Evolutionary conservation across 2,329 filamentous ascomycete genomes (phyloP), one percentile per base, ranked within the genome.

Genomic region (Xylaria sp.): DNA sequence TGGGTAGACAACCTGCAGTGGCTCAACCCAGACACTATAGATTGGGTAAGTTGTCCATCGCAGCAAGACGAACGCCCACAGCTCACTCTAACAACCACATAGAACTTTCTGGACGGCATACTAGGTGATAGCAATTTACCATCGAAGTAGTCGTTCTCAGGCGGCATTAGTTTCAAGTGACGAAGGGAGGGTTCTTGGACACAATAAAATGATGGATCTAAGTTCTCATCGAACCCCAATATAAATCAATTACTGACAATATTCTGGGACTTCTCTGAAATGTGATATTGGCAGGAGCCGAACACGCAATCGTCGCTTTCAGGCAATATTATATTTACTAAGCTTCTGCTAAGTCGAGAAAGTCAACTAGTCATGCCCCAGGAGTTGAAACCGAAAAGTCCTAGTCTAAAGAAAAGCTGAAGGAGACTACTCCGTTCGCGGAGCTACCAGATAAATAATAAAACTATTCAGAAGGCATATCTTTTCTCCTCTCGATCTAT

Each of bases 1-100:
- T 68, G 66, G 66, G 66, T 61, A 38, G 66, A 68, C 36, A 68
- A 68, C 17, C 44, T 65, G 7, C 66, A 68, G 44, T 68, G 66
- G 66, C 51, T 66, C 11, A 68, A 65, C 49, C 58, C 62, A 49
- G 33, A 61, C 11, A 66, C 62, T 38, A 48, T 66, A 11, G 66
- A 68, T 26, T 68, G 66, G 66, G 66, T 65, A 61, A 57, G 66
- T 59, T 48, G 15, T 33, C 10, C 15, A 38, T 15, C n/a, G 15
- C 10, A 31, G 40, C 5, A 53, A 26, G 3, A 38, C 20, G 17
- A 28, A 4, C 15, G 13, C 6, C 11, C 10, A 44, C 5, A 20
- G n/a, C 10, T 13, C 33, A 38, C 42, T 46, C 44, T 66, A 54
- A 66, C 36, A 4, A 9, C 6, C 13, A 11, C 13, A 4, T 58